phyloP scores from a whole-genome alignment of 2,329 filamentous ascomycete species.

The Phyllosticta citriasiana region DNA sequence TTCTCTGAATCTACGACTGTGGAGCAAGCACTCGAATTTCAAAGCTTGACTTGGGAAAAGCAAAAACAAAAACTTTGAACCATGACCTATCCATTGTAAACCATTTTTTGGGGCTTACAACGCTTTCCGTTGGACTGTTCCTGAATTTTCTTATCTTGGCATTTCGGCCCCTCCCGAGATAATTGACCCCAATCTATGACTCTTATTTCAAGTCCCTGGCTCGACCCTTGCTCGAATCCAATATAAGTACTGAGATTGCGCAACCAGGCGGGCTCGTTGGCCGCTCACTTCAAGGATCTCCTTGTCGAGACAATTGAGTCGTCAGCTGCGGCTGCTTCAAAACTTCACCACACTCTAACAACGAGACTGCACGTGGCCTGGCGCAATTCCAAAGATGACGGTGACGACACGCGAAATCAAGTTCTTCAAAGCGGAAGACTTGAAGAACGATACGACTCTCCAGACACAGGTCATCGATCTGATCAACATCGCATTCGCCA shows the following conservation, averaged over 20 bases:
- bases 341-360: not conserved
- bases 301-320: not conserved
- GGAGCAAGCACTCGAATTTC: too few relatives aligned
- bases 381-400: not conserved
- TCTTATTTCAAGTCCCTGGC: not conserved
- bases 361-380: not conserved
- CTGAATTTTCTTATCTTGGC: not conserved
- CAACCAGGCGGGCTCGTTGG: too few relatives aligned
- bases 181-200: not conserved
- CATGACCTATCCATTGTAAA: not conserved
- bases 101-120: not conserved
- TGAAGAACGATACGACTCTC: not conserved
- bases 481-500: not conserved
- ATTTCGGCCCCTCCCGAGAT: not conserved
- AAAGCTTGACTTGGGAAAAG: too few relatives aligned
- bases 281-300: too few relatives aligned
- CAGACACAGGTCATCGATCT: not conserved
- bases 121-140: not conserved
- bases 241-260: not conserved
- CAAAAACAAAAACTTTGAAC: not conserved
- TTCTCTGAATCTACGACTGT: too few relatives aligned
- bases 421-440: not conserved
- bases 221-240: not conserved
- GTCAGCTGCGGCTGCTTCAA: not conserved
- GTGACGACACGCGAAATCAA: not conserved